Percentiles rank a stretch among this genome's conserved stretches.
phyloP scores from a whole-genome alignment of 2,329 filamentous ascomycete species.

The Akanthomyces muscarius region DNA sequence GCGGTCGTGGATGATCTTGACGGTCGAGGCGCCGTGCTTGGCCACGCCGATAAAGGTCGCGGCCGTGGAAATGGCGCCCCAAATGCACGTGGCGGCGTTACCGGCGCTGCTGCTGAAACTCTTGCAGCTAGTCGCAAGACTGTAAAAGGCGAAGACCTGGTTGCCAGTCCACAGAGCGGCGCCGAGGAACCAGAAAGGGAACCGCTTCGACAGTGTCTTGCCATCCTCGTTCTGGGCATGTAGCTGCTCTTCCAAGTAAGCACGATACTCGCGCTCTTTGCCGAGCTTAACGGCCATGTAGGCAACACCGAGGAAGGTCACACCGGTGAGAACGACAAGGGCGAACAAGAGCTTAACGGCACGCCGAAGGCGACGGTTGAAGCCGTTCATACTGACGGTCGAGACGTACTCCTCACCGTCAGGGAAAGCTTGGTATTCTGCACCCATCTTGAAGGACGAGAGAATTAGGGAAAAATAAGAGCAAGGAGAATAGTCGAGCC shows the following conservation, averaged over 20 bases:
- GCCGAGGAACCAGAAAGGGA: neutral
- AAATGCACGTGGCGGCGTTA: neutral
- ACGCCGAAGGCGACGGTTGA: neutral
- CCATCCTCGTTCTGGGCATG: neutral
- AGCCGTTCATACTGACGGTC: neutral
- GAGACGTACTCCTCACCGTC: neutral
- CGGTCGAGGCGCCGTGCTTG: neutral
- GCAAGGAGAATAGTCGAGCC: too few species aligned
- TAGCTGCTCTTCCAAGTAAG: neutral
- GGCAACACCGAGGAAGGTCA: neutral
- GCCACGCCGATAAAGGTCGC: neutral
- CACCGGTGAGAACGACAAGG: neutral
- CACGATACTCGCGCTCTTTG: neutral
- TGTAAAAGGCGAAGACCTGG: neutral
- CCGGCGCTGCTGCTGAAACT: neutral
- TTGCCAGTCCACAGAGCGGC: neutral
- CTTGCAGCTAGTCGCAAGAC: neutral
- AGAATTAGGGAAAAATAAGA: too few species aligned
- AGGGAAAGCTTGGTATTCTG: neutral
- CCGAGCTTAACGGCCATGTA: neutral
- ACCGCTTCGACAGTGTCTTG: neutral
- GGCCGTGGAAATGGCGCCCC: neutral
- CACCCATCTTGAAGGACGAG: neutral
- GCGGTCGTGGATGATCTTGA: constrained; percentile 1
- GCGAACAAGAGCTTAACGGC: neutral